Percentiles rank a stretch among this genome's conserved stretches.
Conservation (phyloP, 176 grass and related monocot genomes). For the Aegilops longissima region DNA sequence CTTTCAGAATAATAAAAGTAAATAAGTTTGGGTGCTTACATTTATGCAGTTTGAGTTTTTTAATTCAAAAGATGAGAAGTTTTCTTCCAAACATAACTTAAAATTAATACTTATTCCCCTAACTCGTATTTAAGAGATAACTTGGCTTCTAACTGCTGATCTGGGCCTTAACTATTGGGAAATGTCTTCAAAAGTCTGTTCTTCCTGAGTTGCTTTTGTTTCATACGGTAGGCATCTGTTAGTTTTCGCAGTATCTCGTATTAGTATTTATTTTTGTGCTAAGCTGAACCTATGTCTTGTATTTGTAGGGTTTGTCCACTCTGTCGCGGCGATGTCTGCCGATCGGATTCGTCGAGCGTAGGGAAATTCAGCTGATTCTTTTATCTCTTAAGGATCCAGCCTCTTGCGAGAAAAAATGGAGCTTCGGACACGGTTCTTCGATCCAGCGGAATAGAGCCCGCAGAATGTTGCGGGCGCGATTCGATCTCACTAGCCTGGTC, state of each 20-base stretch:
- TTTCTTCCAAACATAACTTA: neutral
- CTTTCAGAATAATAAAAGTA: neutral
- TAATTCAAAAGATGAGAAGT: neutral
- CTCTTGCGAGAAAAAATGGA: constrained; percentile 28
- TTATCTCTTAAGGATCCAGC: constrained; percentile 32
- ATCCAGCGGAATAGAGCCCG: constrained; percentile 2
- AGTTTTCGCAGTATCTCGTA: neutral
- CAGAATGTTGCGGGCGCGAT: constrained; percentile 29
- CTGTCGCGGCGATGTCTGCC: constrained; percentile 90
- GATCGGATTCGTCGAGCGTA: constrained; percentile 47
- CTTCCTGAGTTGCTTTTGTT: neutral
- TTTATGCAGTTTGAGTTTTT: neutral
- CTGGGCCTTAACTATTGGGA: neutral
- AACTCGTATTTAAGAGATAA: neutral
- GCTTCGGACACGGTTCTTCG: constrained; percentile 16
- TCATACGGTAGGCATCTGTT: neutral
- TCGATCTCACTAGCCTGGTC: neutral
- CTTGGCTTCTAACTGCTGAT: neutral
- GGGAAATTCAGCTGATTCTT: constrained; percentile 58
- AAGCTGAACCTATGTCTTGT: constrained; percentile 4
- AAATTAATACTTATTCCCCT: neutral
- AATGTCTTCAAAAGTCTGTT: neutral
- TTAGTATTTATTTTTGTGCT: neutral
- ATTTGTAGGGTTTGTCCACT: constrained; percentile 89
- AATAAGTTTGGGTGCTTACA: neutral